Base-by-base conservation (phyloP, 2,329 filamentous ascomycete genomes). In the Scedosporium dehoogii region DNA sequence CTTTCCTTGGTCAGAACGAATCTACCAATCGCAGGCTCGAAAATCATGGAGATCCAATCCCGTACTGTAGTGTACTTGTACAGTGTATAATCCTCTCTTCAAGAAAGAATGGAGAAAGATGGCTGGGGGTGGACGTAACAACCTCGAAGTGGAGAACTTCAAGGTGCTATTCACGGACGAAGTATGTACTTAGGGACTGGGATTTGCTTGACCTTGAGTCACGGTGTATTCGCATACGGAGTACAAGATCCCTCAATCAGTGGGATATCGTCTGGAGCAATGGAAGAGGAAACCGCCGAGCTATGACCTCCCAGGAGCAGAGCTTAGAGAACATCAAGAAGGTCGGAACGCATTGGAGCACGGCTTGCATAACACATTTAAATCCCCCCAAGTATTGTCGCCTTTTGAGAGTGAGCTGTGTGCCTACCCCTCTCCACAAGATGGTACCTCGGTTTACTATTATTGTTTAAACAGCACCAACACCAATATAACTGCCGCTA, bases 191-290 rank as follows among this genome's bases (percentile, higher is more conserved):
- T 23, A 55, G 51, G 18, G 7, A 12, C 12, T 23, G 51, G 23
- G 33, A 38, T 38, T 38, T 55, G 18, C 4, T 27, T 55, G 51
- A 23, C 16, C 23, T 23, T 23, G 23, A 10, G 51, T 55, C 23
- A 55, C 56, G 33, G 56, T 58, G 56, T 25, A 16, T 58, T 58
- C 21, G 27, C 44, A 21, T 60, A 60, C 59, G 44, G 59, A 33
- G 59, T 60, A 60, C 59, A 29, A 60, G 27, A 14, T 16, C 44
- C 59, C 16, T 18, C 21, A 16, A 58, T 33, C 56, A 58, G 27
- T 33, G 27, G 56, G 10, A 16, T 58, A 41, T 33, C 27, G 41
- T 58, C 56, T 58, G 56, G 23, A 25, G 56, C 56, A 38, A n/a
- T 53, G 42, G 59, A 51, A 33, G 18, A 29, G 25, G n/a, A 53